phyloP scores from a whole-genome alignment of 2,329 filamentous ascomycete species.

The Fusarium sp. region DNA sequence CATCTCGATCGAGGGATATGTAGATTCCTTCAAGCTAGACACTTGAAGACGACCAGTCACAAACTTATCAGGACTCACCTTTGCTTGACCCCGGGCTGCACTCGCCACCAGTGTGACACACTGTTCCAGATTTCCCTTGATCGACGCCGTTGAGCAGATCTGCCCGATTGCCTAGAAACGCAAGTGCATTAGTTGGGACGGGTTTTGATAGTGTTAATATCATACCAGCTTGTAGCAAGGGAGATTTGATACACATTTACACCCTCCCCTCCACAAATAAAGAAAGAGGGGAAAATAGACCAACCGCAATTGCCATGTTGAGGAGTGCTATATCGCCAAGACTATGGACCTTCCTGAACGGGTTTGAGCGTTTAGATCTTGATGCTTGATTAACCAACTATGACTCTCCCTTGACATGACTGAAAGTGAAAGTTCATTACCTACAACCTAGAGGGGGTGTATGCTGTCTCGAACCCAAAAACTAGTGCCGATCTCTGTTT shows the following conservation, averaged over 20 bases:
- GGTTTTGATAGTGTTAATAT: not conserved
- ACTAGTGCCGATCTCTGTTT: conserved; percentile 7
- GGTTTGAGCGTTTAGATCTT: conserved; percentile 20
- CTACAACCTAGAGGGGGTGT: not conserved
- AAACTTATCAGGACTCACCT: conserved; percentile 63
- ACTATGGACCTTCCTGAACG: conserved; percentile 5
- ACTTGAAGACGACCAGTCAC: conserved; percentile 18
- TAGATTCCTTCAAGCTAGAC: conserved; percentile 18
- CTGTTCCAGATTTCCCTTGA: conserved; percentile 82
- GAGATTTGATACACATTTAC: not conserved
- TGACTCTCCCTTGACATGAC: conserved; percentile 20
- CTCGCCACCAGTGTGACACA: conserved; percentile 78
- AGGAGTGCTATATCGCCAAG: conserved; percentile 13
- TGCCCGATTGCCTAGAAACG: conserved; percentile 81
- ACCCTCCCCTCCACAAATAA: not conserved
- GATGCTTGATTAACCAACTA: conserved; percentile 3
- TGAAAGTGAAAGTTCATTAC: not conserved
- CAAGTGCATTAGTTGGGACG: conserved; percentile 19
- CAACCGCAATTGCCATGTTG: conserved; percentile 47
- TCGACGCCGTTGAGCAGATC: conserved; percentile 84
- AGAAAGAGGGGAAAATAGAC: conserved; percentile 10
- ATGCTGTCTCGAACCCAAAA: conserved; percentile 4
- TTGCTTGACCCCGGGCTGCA: conserved; percentile 80
- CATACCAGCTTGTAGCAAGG: conserved; percentile 35
- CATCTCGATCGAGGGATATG: conserved; percentile 37